Base-by-base conservation (phyloP, 2,329 filamentous ascomycete genomes). In the Claviceps digitariae region DNA sequence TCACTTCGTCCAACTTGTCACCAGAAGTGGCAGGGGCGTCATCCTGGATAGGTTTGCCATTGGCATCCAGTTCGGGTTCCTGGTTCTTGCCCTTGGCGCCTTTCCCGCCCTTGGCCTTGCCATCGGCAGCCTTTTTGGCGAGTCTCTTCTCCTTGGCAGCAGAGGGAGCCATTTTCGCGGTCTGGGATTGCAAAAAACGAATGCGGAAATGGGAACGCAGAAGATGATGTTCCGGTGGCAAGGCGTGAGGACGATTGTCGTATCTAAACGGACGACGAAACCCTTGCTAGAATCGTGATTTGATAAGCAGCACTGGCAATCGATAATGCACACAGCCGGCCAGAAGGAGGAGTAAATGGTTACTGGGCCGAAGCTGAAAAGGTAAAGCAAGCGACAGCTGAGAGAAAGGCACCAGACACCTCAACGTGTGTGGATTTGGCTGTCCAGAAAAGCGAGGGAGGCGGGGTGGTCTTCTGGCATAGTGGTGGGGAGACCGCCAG, bases 61-160 rank as follows among this genome's bases (percentile, higher is more conserved):
- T 73, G 57, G 70, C 81, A 63, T 90, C 84, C 59, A 84, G 72
- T 62, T 82, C 67, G 54, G 77, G 72, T 58, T 85, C 84, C 61
- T 91, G 85, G 63, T 84, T 86, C 66, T 86, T 87, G 58, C 79
- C 75, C 73, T 84, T 86, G 60, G 74, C 74, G 56, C 72, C 84
- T 62, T 84, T 79, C 58, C 82, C 79, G 23, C 84, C 84, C 79
- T 91, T 90, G 74, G 87, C 85, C 71, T 84, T 85, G 69, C 85
- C 87, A 50, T 87, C 75, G 65, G 79, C 81, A 60, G 79, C 80
- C 75, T 82, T 83, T 76, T 84, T 84, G 55, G 82, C 82, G 59
- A 85, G 76, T 69, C 83, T 76, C 75, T 84, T 85, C 63, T 84
- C 81, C 72, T 86, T 86, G 66, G 82, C 82, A 57, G 81, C 73